Conservation (phyloP, 2,329 filamentous ascomycete species). For the Alternaria sp. region DNA sequence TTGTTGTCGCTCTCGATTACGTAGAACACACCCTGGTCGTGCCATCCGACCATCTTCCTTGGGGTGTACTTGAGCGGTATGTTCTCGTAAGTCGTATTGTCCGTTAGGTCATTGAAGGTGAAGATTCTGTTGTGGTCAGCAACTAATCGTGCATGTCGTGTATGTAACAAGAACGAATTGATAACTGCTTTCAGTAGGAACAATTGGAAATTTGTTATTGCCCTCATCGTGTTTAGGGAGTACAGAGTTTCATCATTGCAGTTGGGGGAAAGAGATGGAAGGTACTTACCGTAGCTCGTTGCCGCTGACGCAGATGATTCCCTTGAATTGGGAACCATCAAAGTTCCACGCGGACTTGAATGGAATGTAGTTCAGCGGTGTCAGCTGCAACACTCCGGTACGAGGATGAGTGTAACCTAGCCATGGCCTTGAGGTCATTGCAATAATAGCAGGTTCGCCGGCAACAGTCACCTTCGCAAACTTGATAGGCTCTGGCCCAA, state of each 20-base stretch:
- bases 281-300: constrained; percentile 80
- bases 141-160: constrained; percentile 9
- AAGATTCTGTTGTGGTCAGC: constrained; percentile 72
- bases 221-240: constrained; percentile 57
- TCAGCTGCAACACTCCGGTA: constrained; percentile 88
- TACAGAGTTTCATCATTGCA: constrained; percentile 72
- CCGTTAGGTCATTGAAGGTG: constrained; percentile 84
- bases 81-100: constrained; percentile 85
- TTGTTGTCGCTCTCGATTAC: constrained; percentile 95
- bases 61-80: constrained; percentile 91
- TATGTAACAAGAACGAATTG: neutral
- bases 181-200: constrained; percentile 81
- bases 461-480: constrained; percentile 92
- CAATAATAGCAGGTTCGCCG: constrained; percentile 83
- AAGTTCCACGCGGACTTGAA: constrained; percentile 98
- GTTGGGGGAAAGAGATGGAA: constrained; percentile 41
- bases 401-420: constrained; percentile 91
- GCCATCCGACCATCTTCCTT: constrained; percentile 85
- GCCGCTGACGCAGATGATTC: constrained; percentile 91
- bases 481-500: constrained; percentile 89
- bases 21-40: constrained; percentile 89
- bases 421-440: constrained; percentile 94
- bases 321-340: constrained; percentile 92
- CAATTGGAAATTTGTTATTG: constrained; percentile 77
- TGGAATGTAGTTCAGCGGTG: constrained; percentile 85